phyloP scores from a whole-genome alignment of 345 rosid genomes.

The Syzygium grande region DNA sequence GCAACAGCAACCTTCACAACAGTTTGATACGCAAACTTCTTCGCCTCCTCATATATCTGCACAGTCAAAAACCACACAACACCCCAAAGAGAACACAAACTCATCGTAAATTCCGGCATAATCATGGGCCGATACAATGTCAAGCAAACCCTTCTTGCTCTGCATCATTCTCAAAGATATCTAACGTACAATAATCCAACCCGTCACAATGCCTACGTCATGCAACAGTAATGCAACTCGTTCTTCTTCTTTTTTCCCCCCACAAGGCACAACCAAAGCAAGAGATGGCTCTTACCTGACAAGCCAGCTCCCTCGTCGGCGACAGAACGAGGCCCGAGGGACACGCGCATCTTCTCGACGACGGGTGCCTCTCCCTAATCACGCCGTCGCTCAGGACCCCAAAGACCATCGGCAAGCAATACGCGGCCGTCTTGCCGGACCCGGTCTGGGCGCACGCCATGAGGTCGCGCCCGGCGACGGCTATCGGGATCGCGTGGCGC shows the following conservation, averaged over 20 bases:
- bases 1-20: constrained; percentile 35
- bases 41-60: constrained; percentile 44
- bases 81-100: not conserved
- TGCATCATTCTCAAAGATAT: not conserved
- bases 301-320: constrained; percentile 50
- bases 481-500: constrained; percentile 48
- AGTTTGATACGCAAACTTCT: constrained; percentile 33
- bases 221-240: not conserved
- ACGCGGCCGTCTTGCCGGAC: constrained; percentile 51
- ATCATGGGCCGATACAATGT: not conserved
- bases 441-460: constrained; percentile 66
- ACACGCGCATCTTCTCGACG: constrained; percentile 8
- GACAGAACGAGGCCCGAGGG: constrained; percentile 42
- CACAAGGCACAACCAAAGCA: not conserved
- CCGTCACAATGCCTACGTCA: not conserved
- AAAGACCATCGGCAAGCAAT: constrained; percentile 39
- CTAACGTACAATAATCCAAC: not conserved
- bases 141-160: not conserved
- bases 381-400: constrained; percentile 15
- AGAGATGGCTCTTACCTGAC: constrained; percentile 25
- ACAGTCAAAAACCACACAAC: not conserved
- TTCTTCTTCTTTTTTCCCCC: not conserved
- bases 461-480: constrained; percentile 42
- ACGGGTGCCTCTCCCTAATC: not conserved
- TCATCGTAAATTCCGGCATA: not conserved